Conservation (phyloP, 2,329 filamentous ascomycete species). For the Cercospora sp. region DNA sequence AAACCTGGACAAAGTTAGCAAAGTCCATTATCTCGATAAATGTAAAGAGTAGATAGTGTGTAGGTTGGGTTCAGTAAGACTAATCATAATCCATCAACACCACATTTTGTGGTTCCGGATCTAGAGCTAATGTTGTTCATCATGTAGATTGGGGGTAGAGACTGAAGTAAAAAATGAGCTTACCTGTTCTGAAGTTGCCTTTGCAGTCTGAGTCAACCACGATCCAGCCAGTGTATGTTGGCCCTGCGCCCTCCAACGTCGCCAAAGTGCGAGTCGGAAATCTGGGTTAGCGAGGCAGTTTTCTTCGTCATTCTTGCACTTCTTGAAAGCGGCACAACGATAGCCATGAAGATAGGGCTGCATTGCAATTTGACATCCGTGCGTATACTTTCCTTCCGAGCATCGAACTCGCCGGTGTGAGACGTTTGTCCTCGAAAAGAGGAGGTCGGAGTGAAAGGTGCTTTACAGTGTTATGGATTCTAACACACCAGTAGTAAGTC, state of each 20-base stretch:
- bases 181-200: background rate
- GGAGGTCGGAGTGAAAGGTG: conserved; percentile 5
- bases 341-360: conserved; percentile 16
- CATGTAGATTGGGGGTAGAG: background rate
- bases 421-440: background rate
- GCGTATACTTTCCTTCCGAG: background rate
- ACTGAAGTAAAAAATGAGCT: background rate
- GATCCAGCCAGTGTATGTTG: background rate
- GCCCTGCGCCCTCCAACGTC: conserved; percentile 15
- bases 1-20: conserved; percentile 3
- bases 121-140: conserved; percentile 17
- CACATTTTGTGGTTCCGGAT: conserved; percentile 12
- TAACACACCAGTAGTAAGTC: conserved; percentile 17
- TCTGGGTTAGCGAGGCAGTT: conserved; percentile 12
- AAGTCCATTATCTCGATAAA: background rate
- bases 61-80: conserved; percentile 4
- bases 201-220: background rate
- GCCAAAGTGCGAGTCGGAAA: conserved; percentile 5
- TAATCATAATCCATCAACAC: conserved; percentile 18
- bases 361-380: conserved; percentile 21
- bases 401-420: background rate
- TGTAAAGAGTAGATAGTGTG: background rate
- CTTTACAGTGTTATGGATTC: conserved; percentile 20
- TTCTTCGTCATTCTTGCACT: conserved; percentile 11
- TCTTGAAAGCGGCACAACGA: conserved; percentile 19